Evolutionary conservation across 2,329 filamentous ascomycete species (phyloP).

Genomic region (Colletotrichum theobromicola): DNA sequence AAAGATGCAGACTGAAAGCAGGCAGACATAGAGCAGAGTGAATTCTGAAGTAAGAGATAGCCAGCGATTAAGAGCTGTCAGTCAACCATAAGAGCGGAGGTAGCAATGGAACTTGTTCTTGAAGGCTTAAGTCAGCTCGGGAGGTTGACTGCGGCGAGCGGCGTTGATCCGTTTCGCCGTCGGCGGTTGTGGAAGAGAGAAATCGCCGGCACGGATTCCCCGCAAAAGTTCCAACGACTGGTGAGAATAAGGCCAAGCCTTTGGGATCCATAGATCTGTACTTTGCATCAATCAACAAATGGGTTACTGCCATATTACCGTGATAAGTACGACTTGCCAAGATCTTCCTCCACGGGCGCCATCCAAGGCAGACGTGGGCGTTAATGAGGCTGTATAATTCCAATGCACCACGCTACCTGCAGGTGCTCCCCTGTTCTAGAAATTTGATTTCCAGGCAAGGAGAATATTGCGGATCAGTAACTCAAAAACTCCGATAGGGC

Average conservation of each 20-base stretch:
- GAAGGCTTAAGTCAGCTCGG: no score
- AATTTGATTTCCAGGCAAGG: neutral
- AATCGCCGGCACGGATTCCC: neutral
- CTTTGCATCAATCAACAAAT: neutral
- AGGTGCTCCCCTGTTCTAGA: neutral
- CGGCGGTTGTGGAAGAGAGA: neutral
- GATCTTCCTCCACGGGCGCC: neutral
- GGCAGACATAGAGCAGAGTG: no score
- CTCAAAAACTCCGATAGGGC: neutral
- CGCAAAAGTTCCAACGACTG: neutral
- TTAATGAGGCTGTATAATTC: neutral
- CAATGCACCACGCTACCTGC: neutral
- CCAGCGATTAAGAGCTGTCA: no score
- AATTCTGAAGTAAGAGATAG: no score
- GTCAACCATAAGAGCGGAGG: no score
- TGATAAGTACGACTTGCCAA: neutral
- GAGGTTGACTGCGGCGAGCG: neutral
- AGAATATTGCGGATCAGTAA: neutral
- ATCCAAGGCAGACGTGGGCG: neutral
- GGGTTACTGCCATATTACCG: neutral
- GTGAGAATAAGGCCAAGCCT: neutral
- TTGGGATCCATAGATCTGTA: accelerated
- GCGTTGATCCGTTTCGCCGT: neutral
- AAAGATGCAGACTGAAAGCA: no score
- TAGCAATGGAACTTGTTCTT: no score